Conservation (phyloP, 306 rosid species). For the Casuarina equisetifolia region DNA sequence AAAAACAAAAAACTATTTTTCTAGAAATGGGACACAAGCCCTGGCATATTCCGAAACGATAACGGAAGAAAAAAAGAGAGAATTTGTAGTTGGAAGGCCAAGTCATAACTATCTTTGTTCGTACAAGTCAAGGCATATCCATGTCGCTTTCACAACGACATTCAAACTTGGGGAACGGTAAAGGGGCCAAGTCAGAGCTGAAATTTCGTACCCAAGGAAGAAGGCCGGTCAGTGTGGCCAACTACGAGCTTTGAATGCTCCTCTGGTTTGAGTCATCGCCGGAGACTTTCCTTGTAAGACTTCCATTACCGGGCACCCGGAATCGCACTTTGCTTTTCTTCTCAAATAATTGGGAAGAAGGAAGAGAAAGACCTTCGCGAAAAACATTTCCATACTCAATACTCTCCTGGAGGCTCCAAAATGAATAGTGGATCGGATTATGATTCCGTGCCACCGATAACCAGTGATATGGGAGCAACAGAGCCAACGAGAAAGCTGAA, state of each 20-base stretch:
- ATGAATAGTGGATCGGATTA: constrained; percentile 8
- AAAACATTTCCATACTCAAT: constrained; percentile 10
- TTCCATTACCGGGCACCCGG: too few species aligned
- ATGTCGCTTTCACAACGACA: neutral
- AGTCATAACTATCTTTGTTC: neutral
- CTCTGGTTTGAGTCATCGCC: neutral
- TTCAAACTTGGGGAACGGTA: neutral
- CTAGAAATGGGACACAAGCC: too few species aligned
- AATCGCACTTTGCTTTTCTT: constrained; percentile 2
- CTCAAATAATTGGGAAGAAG: neutral
- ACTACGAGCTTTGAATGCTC: constrained; percentile 16
- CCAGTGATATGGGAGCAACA: constrained; percentile 22
- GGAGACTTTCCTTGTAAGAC: neutral
- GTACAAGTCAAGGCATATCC: neutral
- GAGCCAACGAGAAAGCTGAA: constrained; percentile 53
- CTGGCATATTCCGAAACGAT: neutral
- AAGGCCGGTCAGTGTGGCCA: constrained; percentile 15
- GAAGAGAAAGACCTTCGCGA: neutral
- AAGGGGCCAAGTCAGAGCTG: neutral
- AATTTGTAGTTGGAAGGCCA: neutral
- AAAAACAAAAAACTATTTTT: too few species aligned
- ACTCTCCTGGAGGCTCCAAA: neutral
- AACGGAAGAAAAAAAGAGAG: neutral
- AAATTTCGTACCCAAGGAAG: neutral
- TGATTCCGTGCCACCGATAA: too few species aligned